Base-by-base conservation (phyloP, 2,329 filamentous ascomycete genomes). In the Alternaria burnsii region DNA sequence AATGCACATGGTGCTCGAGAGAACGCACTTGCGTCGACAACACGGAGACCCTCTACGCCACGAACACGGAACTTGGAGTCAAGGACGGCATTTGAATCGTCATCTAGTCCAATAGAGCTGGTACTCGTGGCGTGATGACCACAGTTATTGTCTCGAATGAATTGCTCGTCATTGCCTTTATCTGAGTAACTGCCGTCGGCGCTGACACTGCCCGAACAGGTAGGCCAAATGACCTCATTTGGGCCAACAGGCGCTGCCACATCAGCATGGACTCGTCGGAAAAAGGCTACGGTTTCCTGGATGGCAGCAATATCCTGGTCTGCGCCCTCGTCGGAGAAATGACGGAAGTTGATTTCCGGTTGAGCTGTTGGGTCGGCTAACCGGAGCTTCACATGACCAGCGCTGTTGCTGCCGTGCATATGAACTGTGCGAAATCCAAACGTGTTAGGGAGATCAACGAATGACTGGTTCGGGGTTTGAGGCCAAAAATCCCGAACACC, bases 11-110 rank as follows among this genome's bases (percentile, higher is more conserved):
- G 50, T 3, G 41, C 36, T 4, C 36, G 50, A 28, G 47, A 55
- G 34, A 58, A 89, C 1, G 85, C 81, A 24, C 82, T 85, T 0
- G 86, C 88, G 76, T 90, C 88, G 0, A 90, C 88, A 3, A 89
- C 87, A 28, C 88, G 79, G 51, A 90, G 71, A 0, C 84, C 83
- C 0, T 80, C 73, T 0, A 87, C 83, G 0, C 86, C 86, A 9
- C 84, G 78, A 1, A 90, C 87, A 12, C 82, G 79, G 71, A 89
- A 88, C 51, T 84, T 76, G 0, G 79, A 16, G 5, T 36, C 32
- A 1, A 36, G 32, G 4, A 36, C 32, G 14, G 14, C 32, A 7
- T 36, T 36, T 7, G 32, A 14, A 14, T 36, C 32, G 32, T 14
- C 11, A 7, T 36, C 32, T 36, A 14, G 5, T 14, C 14, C 32